phyloP scores from a whole-genome alignment of 352 stramenopile genomes.

The Globisporangium recalcitrans region DNA sequence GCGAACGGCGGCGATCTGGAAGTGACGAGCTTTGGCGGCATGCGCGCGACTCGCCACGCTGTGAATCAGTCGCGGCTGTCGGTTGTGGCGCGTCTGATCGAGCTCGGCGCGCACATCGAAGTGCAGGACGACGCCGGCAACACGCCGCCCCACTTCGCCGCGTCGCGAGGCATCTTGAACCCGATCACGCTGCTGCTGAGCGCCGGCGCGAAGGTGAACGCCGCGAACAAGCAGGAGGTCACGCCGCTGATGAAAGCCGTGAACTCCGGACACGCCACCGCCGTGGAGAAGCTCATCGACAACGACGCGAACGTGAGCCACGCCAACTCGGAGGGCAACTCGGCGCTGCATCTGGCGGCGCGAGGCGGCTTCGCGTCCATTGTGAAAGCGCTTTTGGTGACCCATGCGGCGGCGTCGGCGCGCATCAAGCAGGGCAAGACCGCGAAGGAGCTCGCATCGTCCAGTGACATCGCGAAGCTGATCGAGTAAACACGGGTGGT shows the following conservation, averaged over 20 bases:
- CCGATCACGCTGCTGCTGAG: slow-evolving; percentile 70
- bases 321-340: slow-evolving; percentile 75
- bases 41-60: slow-evolving; percentile 81
- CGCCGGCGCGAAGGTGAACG: slow-evolving; percentile 76
- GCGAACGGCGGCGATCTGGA: slow-evolving; percentile 66
- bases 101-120: slow-evolving; percentile 71
- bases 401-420: slow-evolving; percentile 33
- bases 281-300: slow-evolving; percentile 86
- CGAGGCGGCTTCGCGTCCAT: slow-evolving; percentile 72
- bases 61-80: slow-evolving; percentile 71
- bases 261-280: slow-evolving; percentile 69
- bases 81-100: slow-evolving; percentile 61
- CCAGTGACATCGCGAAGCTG: slow-evolving; percentile 57
- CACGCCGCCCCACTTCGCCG: slow-evolving; percentile 79
- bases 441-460: slow-evolving; percentile 59
- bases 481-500: slow-evolving; percentile 25
- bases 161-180: slow-evolving; percentile 80
- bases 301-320: slow-evolving; percentile 63
- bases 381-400: slow-evolving; percentile 60
- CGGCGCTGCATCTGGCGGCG: slow-evolving; percentile 78
- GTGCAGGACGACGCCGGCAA: slow-evolving; percentile 84
- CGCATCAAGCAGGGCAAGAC: slow-evolving; percentile 82
- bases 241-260: slow-evolving; percentile 86
- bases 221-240: slow-evolving; percentile 62
- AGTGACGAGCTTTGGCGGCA: slow-evolving; percentile 61